Base-by-base conservation (phyloP, 1,139 yeast species). In the Candida labiduridarum region DNA sequence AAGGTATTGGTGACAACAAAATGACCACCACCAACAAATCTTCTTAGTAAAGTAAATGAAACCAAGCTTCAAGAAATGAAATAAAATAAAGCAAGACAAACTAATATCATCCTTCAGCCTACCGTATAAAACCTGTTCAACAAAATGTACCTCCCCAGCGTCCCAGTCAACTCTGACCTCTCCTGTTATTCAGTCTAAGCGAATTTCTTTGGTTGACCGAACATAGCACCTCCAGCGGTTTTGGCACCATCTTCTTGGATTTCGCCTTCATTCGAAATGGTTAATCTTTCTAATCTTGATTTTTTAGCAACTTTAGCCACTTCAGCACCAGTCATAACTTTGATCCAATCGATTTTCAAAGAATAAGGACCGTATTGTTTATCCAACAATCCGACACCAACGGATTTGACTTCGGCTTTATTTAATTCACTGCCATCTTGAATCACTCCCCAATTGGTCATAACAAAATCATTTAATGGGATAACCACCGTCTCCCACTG, bases 401-500 rank as follows among this genome's bases (percentile, higher is more conserved):
- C 72, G 4, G 95, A 85, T 59, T 85, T 84, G 49, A 89, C 81
- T 57, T 82, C 82, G 31, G 81, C 74, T 59, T 81, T 81, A 63
- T 88, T 87, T 63, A 89, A 62, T 55, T 75, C 80, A 50, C 72
- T 67, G 19, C 84, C 84, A 55, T 85, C 88, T 69, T 87, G 94
- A 51, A 89, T 84, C 30, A 81, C 82, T 9, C 96, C 96, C 80
- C 89, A 84, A 62, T 87, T 88, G 31, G 96, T 89, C 69, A 89
- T 76, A 50, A 89, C 92, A 67, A 89, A 88, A 61, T 87, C 92
- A 56, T 83, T 78, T 50, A 89, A 72, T 46, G 95, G 91, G 38
- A 89, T 84, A 36, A 85, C 82, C 34, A 89, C 90, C 0, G 90
- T 86, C 63, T 89, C 96, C 96, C 96, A 89, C 56, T 83, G 78